phyloP scores from a whole-genome alignment of 192 early-diverging fungal species.

The Rhizoclosmatium globosum region DNA sequence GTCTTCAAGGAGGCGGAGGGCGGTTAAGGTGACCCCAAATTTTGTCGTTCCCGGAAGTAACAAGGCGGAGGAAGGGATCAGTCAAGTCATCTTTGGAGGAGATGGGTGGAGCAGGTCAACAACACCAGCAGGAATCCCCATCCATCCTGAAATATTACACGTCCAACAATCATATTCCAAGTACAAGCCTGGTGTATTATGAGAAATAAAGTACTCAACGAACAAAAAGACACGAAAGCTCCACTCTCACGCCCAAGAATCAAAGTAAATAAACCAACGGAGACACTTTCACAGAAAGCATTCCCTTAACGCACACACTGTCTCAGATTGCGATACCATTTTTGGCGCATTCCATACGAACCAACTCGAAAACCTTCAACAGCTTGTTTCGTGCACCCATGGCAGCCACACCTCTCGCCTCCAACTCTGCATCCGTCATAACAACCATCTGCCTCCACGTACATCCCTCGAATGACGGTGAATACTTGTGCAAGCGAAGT shows the following conservation, averaged over 20 bases:
- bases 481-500: constrained; percentile 97
- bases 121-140: neutral
- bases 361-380: constrained; percentile 93
- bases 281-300: neutral
- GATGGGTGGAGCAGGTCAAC: neutral
- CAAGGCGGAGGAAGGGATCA: neutral
- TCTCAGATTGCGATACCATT: constrained; percentile 18
- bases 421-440: constrained; percentile 82
- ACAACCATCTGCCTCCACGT: constrained; percentile 90
- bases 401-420: constrained; percentile 86
- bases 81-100: neutral
- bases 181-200: constrained; percentile 29
- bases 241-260: constrained; percentile 34
- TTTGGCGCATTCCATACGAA: constrained; percentile 45
- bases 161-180: constrained; percentile 27
- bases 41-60: neutral
- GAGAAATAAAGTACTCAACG: neutral
- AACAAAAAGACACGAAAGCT: neutral
- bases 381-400: constrained; percentile 96
- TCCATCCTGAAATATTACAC: constrained; percentile 3
- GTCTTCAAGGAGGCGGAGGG: neutral
- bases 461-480: constrained; percentile 83
- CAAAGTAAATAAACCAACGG: constrained; percentile 63
- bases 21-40: neutral
- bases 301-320: neutral